A percentile compares a stretch with the other conserved stretches of the same genome.
Evolutionary conservation across 495 filamentous ascomycete species (phyloP).

Genomic region (Annulohypoxylon bovei): DNA sequence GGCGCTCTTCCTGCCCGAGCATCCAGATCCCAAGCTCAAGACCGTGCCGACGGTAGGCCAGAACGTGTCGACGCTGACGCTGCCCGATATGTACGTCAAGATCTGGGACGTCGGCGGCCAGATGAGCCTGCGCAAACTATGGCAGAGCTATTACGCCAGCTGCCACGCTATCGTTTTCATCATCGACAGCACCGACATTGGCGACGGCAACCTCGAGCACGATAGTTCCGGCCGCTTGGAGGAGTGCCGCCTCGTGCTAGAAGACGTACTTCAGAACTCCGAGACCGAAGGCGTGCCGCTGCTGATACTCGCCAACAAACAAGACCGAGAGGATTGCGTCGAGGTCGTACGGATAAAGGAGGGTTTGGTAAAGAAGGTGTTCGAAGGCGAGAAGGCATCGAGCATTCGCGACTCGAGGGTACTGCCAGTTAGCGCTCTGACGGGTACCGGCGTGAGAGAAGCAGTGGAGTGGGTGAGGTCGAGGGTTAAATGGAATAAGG

Average conservation of each 20-base stretch:
- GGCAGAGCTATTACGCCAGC: slow-evolving; percentile 93
- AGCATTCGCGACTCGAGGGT: slow-evolving; percentile 90
- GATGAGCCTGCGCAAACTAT: slow-evolving; percentile 84
- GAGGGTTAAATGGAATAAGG: slow-evolving; percentile 95
- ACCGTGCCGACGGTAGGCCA: slow-evolving; percentile 98
- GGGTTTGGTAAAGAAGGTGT: slow-evolving; percentile 89
- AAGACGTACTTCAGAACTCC: slow-evolving; percentile 83
- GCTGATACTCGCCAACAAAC: slow-evolving; percentile 94
- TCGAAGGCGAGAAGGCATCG: slow-evolving; percentile 89
- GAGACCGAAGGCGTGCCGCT: slow-evolving; percentile 92
- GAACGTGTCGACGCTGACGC: slow-evolving; percentile 88
- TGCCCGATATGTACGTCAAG: slow-evolving; percentile 94
- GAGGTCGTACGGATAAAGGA: slow-evolving; percentile 98
- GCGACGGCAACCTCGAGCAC: slow-evolving; percentile 74
- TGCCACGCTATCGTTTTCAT: slow-evolving; percentile 98
- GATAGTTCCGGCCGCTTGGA: slow-evolving; percentile 73
- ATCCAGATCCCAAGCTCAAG: slow-evolving; percentile 66
- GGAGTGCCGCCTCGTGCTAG: slow-evolving; percentile 88
- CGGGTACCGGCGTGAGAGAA: slow-evolving; percentile 90
- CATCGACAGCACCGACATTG: slow-evolving; percentile 91
- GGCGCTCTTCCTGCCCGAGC: slow-evolving; percentile 77
- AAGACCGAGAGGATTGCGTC: slow-evolving; percentile 96
- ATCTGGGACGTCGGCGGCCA: slow-evolving; percentile 99
- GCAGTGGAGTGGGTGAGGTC: slow-evolving; percentile 95
- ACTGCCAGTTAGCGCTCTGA: slow-evolving; percentile 88